Conservation (phyloP, 31 red algal species). For the Asparagopsis taxiformis region DNA sequence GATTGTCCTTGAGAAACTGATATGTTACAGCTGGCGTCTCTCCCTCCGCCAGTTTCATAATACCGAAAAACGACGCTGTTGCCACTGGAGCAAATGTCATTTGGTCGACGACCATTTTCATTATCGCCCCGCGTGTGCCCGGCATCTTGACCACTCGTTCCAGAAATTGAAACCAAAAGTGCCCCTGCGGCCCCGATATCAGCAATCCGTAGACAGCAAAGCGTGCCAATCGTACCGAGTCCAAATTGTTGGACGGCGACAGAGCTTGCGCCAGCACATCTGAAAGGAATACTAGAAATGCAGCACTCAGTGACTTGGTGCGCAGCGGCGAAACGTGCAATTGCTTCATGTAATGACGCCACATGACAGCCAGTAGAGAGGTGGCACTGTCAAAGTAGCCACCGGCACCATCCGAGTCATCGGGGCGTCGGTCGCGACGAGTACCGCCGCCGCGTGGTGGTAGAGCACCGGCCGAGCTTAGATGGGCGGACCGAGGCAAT, state of each 20-base stretch:
- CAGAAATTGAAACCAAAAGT: slow-evolving; percentile 29
- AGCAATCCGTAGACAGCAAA: slow-evolving; percentile 22
- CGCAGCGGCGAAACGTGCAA: background rate
- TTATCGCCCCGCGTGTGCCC: slow-evolving; percentile 6
- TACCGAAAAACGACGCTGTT: slow-evolving; percentile 33
- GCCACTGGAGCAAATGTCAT: slow-evolving; percentile 32
- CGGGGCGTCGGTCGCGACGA: background rate
- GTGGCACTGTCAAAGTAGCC: background rate
- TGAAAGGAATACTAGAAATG: slow-evolving; percentile 8
- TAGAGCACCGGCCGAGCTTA: background rate
- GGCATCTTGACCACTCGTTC: background rate
- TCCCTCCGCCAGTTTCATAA: slow-evolving; percentile 23
- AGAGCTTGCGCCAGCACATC: slow-evolving; percentile 34
- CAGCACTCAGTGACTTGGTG: slow-evolving; percentile 30
- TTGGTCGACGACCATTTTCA: slow-evolving; percentile 44
- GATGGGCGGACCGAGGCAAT: background rate
- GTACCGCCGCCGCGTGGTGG: background rate
- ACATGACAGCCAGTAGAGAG: slow-evolving; percentile 10
- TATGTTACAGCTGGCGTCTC: background rate
- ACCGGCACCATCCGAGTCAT: background rate
- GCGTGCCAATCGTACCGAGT: slow-evolving; percentile 2
- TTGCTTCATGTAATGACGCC: background rate
- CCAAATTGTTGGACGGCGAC: slow-evolving; percentile 1
- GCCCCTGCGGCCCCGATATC: slow-evolving; percentile 23
- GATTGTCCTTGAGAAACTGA: slow-evolving; percentile 8